Percentiles rank a stretch among this genome's conserved stretches.
Evolutionary conservation across 2,329 filamentous ascomycete species (phyloP).

Genomic region (Graphiopsis chlorocephala): DNA sequence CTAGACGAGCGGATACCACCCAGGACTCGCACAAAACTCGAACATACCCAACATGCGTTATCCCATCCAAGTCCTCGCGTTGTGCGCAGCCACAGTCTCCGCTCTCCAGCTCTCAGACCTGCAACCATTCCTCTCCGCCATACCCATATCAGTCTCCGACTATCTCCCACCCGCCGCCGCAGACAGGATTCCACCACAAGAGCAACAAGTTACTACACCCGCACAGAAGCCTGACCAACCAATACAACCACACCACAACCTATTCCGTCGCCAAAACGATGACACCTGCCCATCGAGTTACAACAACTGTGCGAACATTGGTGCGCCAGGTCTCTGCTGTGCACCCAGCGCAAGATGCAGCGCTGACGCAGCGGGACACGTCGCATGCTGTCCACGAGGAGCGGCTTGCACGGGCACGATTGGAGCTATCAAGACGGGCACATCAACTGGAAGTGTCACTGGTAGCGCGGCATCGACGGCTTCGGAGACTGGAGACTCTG

Average conservation of each 20-base stretch:
- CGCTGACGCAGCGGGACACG: conserved; percentile 54
- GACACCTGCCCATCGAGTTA: conserved; percentile 52
- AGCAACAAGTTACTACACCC: background rate
- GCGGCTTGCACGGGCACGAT: conserved; percentile 59
- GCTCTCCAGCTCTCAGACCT: conserved; percentile 29
- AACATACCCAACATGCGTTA: conserved; percentile 5
- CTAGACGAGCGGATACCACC: background rate
- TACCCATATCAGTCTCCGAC: conserved; percentile 26
- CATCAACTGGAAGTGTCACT: conserved; percentile 30
- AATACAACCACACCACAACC: background rate
- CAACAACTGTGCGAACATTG: conserved; percentile 52
- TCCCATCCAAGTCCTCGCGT: background rate
- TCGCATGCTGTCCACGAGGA: conserved; percentile 60
- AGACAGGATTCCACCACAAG: conserved; percentile 14
- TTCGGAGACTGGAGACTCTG: conserved; percentile 16
- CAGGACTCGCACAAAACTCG: background rate
- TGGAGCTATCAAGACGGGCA: conserved; percentile 22
- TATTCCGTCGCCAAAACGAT: conserved; percentile 18
- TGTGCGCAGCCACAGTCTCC: conserved; percentile 13
- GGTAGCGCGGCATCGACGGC: conserved; percentile 18
- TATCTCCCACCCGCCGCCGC: conserved; percentile 22
- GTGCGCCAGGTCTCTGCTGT: conserved; percentile 57
- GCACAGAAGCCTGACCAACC: background rate
- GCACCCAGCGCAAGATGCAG: conserved; percentile 52
- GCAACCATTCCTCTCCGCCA: conserved; percentile 31